Evolutionary conservation across 306 rosid genomes (phyloP), one percentile per base, ranked within the genome.

Genomic region (Adenanthera pavonina): DNA sequence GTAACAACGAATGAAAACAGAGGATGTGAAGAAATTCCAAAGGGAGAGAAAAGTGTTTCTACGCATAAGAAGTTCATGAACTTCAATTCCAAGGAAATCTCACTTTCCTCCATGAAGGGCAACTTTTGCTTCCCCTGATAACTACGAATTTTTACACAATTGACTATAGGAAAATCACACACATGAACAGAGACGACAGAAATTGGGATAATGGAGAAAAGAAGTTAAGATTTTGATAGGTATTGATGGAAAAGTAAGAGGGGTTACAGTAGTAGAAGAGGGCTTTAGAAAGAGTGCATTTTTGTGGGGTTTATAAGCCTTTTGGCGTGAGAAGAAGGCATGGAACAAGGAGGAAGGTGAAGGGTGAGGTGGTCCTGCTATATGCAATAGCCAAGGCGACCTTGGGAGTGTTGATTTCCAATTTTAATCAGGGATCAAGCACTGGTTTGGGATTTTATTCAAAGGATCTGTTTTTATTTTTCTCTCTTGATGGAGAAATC

Each of bases 1-100:
- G 95, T 57, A 75, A 95, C 81, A 77, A 88, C 78, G 88, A 87
- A 85, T 2, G 95, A 89, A 83, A 93, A 85, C 81, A 95, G 85
- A 88, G 97, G 97, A 49, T 82, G 80, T 0, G 93, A 80, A 69
- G 84, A 85, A 68, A 86, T 51, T 69, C 84, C 82, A 49, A 80
- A 82, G 48, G 84, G 44, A 19, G 83, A 64, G 5, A 78, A 65
- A 69, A 72, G 56, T 9, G 84, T 47, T 72, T 85, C 57, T 10
- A 44, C 82, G 48, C 82, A 88, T 61, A 88, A 77, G 15, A 81
- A 66, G 49, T 77, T 87, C 81, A 90, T 61, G 54, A 79, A 77
- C 83, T 43, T 82, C 76, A 77, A 81, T 67, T 84, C 78, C 70
- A 75, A 81, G 11, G 68, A 78, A 69, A 78, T 47, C 38, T 56